Conservation (phyloP, 1,284 basidiomycete genomes). For the Irpex rosettiformis region DNA sequence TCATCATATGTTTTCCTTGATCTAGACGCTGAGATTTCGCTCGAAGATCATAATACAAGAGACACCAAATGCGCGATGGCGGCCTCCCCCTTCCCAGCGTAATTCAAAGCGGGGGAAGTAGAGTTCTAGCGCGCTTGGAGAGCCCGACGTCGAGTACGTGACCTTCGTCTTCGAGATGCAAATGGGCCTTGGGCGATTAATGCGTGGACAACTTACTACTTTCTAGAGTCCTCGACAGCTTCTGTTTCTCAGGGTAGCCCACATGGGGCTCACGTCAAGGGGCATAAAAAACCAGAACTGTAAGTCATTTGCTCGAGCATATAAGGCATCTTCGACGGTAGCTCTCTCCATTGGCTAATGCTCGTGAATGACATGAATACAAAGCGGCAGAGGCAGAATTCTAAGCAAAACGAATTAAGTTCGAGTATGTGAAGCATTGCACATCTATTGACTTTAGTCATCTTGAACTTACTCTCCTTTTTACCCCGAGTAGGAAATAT, state of each 20-base stretch:
- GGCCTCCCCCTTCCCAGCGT: not conserved
- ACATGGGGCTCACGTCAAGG: not conserved
- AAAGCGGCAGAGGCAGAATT: not conserved
- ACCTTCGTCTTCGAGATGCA: not conserved
- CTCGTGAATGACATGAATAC: not conserved
- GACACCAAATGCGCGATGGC: not conserved
- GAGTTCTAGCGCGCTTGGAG: not conserved
- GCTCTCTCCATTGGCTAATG: not conserved
- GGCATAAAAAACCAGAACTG: not conserved
- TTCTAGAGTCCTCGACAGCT: not conserved
- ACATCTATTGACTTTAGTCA: not conserved
- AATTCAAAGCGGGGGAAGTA: not conserved
- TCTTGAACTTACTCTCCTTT: not conserved
- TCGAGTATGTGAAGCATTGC: not conserved
- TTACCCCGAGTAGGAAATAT: not conserved
- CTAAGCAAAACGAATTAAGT: not conserved
- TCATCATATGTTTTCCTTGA: not conserved
- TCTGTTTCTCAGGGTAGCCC: constrained; percentile 1
- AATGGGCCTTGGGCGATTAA: not conserved
- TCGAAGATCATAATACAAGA: not conserved
- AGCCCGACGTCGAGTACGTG: not conserved
- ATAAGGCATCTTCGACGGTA: not conserved
- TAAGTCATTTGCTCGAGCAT: not conserved
- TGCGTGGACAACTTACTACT: not conserved
- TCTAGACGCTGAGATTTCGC: not conserved